A percentile compares a stretch with the other conserved stretches of the same genome.
Evolutionary conservation across 1,139 yeast genomes (phyloP).

Genomic region (Yamadazyma spencermartinsiae): DNA sequence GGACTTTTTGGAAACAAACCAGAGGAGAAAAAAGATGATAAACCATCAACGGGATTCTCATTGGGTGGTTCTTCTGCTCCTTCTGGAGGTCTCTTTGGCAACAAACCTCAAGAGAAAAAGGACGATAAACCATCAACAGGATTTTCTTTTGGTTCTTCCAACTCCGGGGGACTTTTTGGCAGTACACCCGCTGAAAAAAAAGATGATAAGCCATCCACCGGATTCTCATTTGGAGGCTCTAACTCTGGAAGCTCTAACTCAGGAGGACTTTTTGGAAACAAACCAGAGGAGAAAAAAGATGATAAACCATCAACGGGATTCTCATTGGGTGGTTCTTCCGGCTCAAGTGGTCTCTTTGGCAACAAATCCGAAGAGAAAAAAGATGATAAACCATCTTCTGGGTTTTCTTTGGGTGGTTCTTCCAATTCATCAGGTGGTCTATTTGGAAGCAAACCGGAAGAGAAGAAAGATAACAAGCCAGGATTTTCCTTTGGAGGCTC

Average conservation of each 20-base stretch:
- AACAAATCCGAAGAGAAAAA: slow-evolving; percentile 14
- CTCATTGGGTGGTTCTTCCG: slow-evolving; percentile 8
- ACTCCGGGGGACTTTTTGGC: slow-evolving; percentile 6
- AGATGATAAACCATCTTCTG: slow-evolving; percentile 15
- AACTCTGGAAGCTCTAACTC: slow-evolving; percentile 4
- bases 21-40: slow-evolving; percentile 15
- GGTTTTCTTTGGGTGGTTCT: slow-evolving; percentile 28
- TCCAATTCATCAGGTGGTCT: slow-evolving; percentile 17
- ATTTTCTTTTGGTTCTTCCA: slow-evolving; percentile 9
- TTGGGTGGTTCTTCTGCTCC: neutral
- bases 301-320: slow-evolving; percentile 8
- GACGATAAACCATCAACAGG: slow-evolving; percentile 7
- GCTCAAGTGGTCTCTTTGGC: slow-evolving; percentile 9
- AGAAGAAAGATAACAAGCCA: slow-evolving; percentile 16
- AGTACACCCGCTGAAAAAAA: slow-evolving; percentile 13
- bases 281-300: slow-evolving; percentile 12
- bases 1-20: slow-evolving; percentile 10
- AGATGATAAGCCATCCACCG: slow-evolving; percentile 17
- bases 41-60: slow-evolving; percentile 14
- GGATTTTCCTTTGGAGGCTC: slow-evolving; percentile 22
- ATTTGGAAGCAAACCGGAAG: slow-evolving; percentile 29
- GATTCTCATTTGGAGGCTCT: slow-evolving; percentile 4
- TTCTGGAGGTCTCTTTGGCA: slow-evolving; percentile 20
- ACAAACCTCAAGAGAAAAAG: slow-evolving; percentile 13
- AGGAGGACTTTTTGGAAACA: slow-evolving; percentile 20